phyloP scores from a whole-genome alignment of 169 alveolate species.

The Pseudocohnilembus persalinus region DNA sequence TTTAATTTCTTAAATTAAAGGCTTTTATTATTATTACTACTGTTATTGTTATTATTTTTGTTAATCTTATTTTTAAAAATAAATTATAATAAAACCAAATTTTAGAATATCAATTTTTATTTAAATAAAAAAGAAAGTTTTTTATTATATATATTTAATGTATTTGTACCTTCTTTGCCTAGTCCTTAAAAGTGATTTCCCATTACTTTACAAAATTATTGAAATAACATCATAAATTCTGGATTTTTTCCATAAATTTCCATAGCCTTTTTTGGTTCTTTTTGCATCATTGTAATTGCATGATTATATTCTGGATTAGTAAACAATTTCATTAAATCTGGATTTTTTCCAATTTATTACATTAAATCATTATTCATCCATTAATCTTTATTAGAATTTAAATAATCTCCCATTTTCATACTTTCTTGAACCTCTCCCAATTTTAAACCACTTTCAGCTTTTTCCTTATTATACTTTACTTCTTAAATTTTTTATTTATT shows the following conservation, averaged over 20 bases:
- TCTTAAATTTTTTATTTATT: conserved; percentile 3
- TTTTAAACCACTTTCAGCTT: conserved; percentile 6
- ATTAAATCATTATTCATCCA: conserved; percentile 14
- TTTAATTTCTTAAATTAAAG: conserved; percentile 4
- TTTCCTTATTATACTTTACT: conserved; percentile 7
- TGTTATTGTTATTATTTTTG: too few species aligned
- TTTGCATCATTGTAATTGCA: conserved; percentile 22
- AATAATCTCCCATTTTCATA: neutral
- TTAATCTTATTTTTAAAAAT: neutral
- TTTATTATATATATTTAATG: too few species aligned
- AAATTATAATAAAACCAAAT: too few species aligned
- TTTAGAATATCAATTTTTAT: too few species aligned
- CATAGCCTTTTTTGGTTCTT: conserved; percentile 21
- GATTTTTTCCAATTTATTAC: conserved; percentile 2
- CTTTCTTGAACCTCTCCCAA: conserved; percentile 11
- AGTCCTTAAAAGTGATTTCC: conserved; percentile 20
- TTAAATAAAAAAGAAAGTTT: too few species aligned
- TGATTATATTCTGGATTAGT: conserved; percentile 25
- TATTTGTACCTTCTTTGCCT: neutral
- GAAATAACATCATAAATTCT: conserved; percentile 24
- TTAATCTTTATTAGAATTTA: conserved; percentile 1
- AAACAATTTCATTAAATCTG: conserved; percentile 2
- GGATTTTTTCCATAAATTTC: conserved; percentile 20
- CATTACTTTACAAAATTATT: conserved; percentile 25
- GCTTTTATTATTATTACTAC: neutral